Percentiles rank a stretch among this genome's conserved stretches.
Conservation (phyloP, 2,329 filamentous ascomycete genomes). For the Fusarium buharicum region DNA sequence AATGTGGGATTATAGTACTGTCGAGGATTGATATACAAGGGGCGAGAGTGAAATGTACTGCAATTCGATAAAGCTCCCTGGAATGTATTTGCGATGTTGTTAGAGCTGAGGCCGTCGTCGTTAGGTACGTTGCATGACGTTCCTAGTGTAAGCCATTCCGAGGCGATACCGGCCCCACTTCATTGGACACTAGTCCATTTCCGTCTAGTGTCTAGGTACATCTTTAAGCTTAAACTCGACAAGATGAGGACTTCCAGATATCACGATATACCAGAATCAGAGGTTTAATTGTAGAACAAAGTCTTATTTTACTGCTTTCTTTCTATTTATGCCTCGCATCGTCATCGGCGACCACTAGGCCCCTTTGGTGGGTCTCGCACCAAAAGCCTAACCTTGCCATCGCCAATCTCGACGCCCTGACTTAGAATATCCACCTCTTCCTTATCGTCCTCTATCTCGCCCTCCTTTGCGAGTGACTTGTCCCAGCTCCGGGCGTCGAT, state of each 20-base stretch:
- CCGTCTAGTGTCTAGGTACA: neutral
- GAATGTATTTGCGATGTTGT: constrained; percentile 5
- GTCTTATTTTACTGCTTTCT: constrained; percentile 48
- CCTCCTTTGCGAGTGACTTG: constrained; percentile 65
- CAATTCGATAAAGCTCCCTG: neutral
- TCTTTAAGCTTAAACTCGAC: neutral
- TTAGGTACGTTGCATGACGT: constrained; percentile 32
- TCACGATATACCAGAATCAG: neutral
- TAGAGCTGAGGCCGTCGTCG: constrained; percentile 18
- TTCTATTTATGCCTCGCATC: constrained; percentile 40
- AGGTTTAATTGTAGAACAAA: constrained; percentile 30
- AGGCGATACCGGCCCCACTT: constrained; percentile 23
- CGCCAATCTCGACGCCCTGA: constrained; percentile 74
- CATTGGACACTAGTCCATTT: constrained; percentile 7
- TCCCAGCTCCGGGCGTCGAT: constrained; percentile 76
- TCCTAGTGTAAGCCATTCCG: constrained; percentile 32
- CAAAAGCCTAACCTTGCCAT: constrained; percentile 72
- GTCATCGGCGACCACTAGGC: constrained; percentile 61
- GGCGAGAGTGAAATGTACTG: neutral
- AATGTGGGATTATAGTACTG: neutral
- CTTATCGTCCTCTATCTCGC: constrained; percentile 53
- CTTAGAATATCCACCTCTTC: constrained; percentile 68
- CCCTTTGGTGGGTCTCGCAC: constrained; percentile 70
- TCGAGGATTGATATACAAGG: no score
- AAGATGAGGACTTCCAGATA: neutral